phyloP scores from a whole-genome alignment of 148 eudicot species.

The Fagopyrum homotropicum region DNA sequence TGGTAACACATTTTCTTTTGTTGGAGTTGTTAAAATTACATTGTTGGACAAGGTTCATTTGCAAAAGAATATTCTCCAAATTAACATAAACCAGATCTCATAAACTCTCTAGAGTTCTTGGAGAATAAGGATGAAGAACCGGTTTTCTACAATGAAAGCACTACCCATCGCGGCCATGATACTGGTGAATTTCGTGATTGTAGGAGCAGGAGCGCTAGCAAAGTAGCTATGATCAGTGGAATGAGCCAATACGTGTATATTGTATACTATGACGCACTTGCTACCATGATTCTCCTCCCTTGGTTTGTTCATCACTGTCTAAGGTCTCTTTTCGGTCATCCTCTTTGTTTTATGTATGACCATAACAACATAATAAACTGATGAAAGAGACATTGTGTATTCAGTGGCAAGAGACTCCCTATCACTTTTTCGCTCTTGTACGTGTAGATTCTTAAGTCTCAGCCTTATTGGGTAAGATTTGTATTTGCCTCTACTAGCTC shows the following conservation, averaged over 20 bases:
- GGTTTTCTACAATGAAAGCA: too few relatives aligned
- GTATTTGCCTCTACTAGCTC: too few relatives aligned
- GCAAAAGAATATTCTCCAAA: too few relatives aligned
- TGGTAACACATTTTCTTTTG: too few relatives aligned
- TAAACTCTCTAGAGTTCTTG: too few relatives aligned
- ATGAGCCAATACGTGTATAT: neutral
- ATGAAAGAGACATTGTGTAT: neutral
- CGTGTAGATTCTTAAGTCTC: neutral
- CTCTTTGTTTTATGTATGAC: too few relatives aligned
- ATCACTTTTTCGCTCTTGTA: neutral
- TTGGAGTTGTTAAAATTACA: too few relatives aligned
- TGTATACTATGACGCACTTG: neutral
- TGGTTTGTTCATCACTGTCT: neutral
- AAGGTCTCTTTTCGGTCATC: neutral
- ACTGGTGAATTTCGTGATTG: neutral
- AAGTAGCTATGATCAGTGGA: neutral
- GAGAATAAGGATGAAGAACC: too few relatives aligned
- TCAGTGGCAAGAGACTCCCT: neutral
- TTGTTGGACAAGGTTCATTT: too few relatives aligned
- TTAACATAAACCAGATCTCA: too few relatives aligned
- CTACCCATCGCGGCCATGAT: neutral
- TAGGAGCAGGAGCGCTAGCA: neutral
- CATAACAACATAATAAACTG: too few relatives aligned
- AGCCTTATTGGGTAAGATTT: neutral
- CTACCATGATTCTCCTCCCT: neutral